A percentile compares a stretch with the other conserved stretches of the same genome.
Evolutionary conservation across 805 yeast species (phyloP).

Genomic region (Saccharomyces paradoxus): DNA sequence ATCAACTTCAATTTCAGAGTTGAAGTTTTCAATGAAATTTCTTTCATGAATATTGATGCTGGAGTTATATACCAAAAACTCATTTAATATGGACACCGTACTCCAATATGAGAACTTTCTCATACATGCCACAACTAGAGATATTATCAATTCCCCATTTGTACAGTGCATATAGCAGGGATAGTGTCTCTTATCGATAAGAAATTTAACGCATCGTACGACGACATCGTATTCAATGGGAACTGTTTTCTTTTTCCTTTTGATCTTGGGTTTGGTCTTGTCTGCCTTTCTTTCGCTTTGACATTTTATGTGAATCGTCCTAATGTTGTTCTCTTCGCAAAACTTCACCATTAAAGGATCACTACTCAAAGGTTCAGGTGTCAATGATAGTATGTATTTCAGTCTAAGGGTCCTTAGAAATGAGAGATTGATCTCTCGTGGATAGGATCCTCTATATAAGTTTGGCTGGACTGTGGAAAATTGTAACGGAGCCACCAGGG

Average conservation of each 20-base stretch:
- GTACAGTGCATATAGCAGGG: constrained; percentile 82
- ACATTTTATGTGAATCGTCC: constrained; percentile 58
- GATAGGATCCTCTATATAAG: constrained; percentile 80
- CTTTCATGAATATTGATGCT: constrained; percentile 78
- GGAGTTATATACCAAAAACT: constrained; percentile 68
- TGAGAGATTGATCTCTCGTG: constrained; percentile 62
- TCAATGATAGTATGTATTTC: constrained; percentile 66
- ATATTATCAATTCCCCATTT: constrained; percentile 83
- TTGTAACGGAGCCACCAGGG: constrained; percentile 64
- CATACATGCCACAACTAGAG: constrained; percentile 77
- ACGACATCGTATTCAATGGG: constrained; percentile 66
- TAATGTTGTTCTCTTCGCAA: constrained; percentile 47
- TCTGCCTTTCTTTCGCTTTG: constrained; percentile 34
- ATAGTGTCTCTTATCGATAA: constrained; percentile 49
- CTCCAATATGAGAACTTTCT: constrained; percentile 84
- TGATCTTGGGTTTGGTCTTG: constrained; percentile 36
- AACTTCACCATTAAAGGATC: constrained; percentile 47
- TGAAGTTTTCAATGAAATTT: constrained; percentile 71
- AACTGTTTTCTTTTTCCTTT: constrained; percentile 75
- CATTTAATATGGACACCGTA: constrained; percentile 76
- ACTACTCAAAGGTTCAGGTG: constrained; percentile 64
- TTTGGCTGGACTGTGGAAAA: constrained; percentile 63
- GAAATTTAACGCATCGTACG: constrained; percentile 47
- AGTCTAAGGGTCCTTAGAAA: constrained; percentile 60
- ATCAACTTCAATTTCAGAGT: constrained; percentile 54